Evolutionary conservation across 306 rosid species (phyloP), one percentile per base, ranked within the genome.

Genomic region (Vigna unguiculata): DNA sequence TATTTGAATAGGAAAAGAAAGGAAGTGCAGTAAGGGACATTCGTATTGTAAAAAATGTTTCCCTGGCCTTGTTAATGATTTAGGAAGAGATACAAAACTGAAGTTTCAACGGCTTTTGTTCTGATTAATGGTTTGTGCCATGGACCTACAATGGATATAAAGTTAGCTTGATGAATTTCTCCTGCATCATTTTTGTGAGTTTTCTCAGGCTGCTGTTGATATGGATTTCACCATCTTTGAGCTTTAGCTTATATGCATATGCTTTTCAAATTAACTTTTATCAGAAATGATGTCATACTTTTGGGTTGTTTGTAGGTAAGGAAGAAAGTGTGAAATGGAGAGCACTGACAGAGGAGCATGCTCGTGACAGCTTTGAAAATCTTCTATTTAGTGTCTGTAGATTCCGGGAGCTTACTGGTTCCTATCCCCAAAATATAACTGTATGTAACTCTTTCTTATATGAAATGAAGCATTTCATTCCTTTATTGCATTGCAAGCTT

Each of bases 341-440:
- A 78, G 87, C 97, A 72, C 92, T 95, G 47, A 92, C 99, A 9
- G 98, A 95, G 87, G 97, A 95, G 86, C 93, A 95, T 84, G 99
- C 97, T 22, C 83, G 97, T 46, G 97, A 95, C 85, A 95, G 99
- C 81, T 95, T 95, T 69, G 99, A 90, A 80, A 95, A 95, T 83
- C 99, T 95, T 85, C 88, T 90, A 19, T 92, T 95, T 78, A 95
- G 97, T 73, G 82, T 95, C 60, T 90, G 97, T 73, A 93, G 97
- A 30, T 92, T 95, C 81, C 87, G 99, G 69, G 99, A 95, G 83
- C 93, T 92, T 40, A 95, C 97, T 20, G 97, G 97, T 67, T 20
- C 79, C 65, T 90, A 92, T 83, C 97, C 99, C 69, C 87, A 82
- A 43, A 92, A 95, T 70, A 86, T 95, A 81, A 95, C 97, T 8